Evolutionary conservation across 495 filamentous ascomycete genomes (phyloP).

Genomic region (Tuber calosporum): DNA sequence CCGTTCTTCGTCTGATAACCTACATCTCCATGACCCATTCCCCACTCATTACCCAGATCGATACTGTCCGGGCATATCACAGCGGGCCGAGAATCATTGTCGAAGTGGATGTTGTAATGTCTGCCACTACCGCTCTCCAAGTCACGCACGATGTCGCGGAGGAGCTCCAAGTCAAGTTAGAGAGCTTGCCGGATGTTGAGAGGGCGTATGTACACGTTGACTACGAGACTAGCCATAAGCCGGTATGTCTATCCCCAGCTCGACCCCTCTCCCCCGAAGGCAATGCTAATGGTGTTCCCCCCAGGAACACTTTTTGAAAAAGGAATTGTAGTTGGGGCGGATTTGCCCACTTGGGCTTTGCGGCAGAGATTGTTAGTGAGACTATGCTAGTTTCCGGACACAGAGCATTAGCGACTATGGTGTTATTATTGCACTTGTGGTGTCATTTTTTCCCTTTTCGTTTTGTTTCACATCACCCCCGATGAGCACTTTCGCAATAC

Average conservation of each 20-base stretch:
- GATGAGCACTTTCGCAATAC: background rate
- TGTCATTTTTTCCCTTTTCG: background rate
- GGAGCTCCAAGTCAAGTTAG: slow-evolving; percentile 87
- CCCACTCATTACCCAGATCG: slow-evolving; percentile 68
- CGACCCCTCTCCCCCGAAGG: background rate
- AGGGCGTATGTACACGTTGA: slow-evolving; percentile 95
- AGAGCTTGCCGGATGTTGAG: slow-evolving; percentile 86
- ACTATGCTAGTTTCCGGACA: background rate
- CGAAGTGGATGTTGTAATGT: slow-evolving; percentile 87
- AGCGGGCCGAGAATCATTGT: slow-evolving; percentile 82
- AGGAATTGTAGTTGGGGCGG: slow-evolving; percentile 48
- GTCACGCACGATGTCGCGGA: slow-evolving; percentile 91
- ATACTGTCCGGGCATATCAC: slow-evolving; percentile 91
- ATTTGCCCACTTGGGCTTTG: background rate
- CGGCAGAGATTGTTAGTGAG: background rate
- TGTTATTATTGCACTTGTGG: background rate
- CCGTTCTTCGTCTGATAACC: slow-evolving; percentile 87
- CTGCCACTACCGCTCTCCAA: slow-evolving; percentile 53
- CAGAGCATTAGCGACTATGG: background rate
- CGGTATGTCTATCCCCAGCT: slow-evolving; percentile 43
- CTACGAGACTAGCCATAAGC: slow-evolving; percentile 96
- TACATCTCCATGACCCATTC: slow-evolving; percentile 96
- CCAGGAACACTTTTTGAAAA: slow-evolving; percentile 54
- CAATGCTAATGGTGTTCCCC: background rate
- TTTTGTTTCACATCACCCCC: background rate